A percentile compares a stretch with the other conserved stretches of the same genome.
Evolutionary conservation across 2,329 filamentous ascomycete species (phyloP).

Genomic region (Colletotrichum ledebouriae): DNA sequence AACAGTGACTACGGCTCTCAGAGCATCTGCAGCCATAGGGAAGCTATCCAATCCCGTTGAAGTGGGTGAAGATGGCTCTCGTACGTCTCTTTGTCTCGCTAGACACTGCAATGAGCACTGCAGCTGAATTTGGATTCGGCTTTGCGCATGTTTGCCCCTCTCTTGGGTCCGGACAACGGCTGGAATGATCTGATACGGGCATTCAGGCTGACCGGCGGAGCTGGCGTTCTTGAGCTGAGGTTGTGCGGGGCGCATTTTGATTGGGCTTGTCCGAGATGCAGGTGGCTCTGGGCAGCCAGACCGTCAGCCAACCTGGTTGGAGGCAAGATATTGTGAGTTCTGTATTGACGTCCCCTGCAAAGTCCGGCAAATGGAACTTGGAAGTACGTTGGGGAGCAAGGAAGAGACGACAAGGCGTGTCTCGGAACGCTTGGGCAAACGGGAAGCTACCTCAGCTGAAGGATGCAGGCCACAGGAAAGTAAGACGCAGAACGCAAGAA

Average conservation of each 20-base stretch:
- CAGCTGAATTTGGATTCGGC: conserved; percentile 3
- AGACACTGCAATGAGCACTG: background rate
- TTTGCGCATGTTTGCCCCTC: conserved; percentile 32
- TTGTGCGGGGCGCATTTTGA: conserved; percentile 13
- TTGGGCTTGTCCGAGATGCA: conserved; percentile 30
- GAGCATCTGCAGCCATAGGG: conserved; percentile 7
- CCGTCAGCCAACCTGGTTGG: background rate
- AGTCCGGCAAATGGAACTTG: background rate
- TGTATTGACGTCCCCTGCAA: no score
- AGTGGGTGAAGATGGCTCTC: conserved; percentile 7
- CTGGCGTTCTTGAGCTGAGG: conserved; percentile 13
- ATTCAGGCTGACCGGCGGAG: conserved; percentile 22
- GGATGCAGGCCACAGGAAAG: conserved; percentile 8
- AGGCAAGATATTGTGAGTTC: no score
- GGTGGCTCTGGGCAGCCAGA: conserved; percentile 7
- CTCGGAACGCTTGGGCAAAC: conserved; percentile 25
- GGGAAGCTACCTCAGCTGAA: conserved; percentile 20
- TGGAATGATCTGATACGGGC: conserved; percentile 31
- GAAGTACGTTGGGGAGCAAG: conserved; percentile 14
- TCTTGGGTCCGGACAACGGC: conserved; percentile 19
- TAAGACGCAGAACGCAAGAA: background rate
- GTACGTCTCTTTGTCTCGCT: conserved; percentile 30
- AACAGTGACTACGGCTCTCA: conserved; percentile 17
- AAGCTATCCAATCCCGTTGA: background rate
- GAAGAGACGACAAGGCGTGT: conserved; percentile 34